phyloP scores from a whole-genome alignment of 768 basidiomycete species.

The Mrakia gelida region DNA sequence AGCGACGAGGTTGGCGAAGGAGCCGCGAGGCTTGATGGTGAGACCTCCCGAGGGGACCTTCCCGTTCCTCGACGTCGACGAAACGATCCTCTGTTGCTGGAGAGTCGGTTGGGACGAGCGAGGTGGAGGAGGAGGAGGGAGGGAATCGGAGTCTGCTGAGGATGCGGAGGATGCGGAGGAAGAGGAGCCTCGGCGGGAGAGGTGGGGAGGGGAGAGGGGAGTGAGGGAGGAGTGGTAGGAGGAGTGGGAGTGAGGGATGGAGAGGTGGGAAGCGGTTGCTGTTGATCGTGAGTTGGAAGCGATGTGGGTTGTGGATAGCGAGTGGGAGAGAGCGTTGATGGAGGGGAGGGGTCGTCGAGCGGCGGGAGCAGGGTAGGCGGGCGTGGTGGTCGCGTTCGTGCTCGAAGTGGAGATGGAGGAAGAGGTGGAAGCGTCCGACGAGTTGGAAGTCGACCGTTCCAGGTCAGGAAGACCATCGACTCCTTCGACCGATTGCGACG shows the following conservation, averaged over 20 bases:
- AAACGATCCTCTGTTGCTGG: conserved; percentile 17
- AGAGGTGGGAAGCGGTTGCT: conserved; percentile 11
- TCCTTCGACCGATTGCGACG: not conserved
- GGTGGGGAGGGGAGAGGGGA: conserved; percentile 1
- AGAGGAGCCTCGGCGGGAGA: conserved; percentile 23
- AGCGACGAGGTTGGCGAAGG: conserved; percentile 29
- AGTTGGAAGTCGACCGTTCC: conserved; percentile 14
- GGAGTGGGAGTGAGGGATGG: conserved; percentile 1
- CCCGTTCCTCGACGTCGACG: not conserved
- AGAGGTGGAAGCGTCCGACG: conserved; percentile 20
- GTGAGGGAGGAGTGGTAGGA: conserved; percentile 14
- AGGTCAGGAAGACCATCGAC: conserved; percentile 24
- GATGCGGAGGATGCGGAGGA: conserved; percentile 21
- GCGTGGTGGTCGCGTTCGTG: not conserved
- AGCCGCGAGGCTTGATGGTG: conserved; percentile 30
- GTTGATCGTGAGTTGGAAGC: not conserved
- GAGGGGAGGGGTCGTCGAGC: conserved; percentile 12
- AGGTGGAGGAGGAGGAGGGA: conserved; percentile 17
- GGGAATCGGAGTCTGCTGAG: conserved; percentile 17
- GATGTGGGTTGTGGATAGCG: conserved; percentile 27
- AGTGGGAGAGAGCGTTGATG: conserved; percentile 8
- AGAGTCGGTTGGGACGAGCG: conserved; percentile 20
- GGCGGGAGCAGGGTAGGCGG: not conserved
- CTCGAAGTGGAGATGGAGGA: conserved; percentile 16
- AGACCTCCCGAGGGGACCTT: conserved; percentile 10